Base-by-base conservation (phyloP, 192 early-diverging fungal genomes). In the Gryganskiella cystojenkinii region DNA sequence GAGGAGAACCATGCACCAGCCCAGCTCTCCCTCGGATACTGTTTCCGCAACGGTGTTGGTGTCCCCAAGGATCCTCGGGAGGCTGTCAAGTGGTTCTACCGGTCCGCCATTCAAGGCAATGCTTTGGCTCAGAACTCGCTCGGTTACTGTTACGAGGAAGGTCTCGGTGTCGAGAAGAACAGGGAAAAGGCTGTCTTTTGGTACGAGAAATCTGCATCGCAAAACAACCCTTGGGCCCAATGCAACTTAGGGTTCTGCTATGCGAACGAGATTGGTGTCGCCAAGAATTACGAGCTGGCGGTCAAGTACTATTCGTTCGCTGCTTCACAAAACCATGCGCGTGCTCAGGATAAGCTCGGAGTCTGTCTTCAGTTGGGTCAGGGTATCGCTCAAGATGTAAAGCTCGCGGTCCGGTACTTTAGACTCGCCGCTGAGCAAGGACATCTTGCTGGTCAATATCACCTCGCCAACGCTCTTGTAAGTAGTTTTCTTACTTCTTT, bases 131-230 rank as follows among this genome's bases (percentile, higher is more conserved):
- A 93, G 61, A 94, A 93, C 62, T 92, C 92, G 14, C 84, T 96
- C 30, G 95, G 94, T 3, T 91, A 90, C 61, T 84, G 94, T 35
- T 95, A 93, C 58, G 92, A 94, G 62, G 91, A 94, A 78, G 94
- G 93, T 3, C 67, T 90, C 4, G 94, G 94, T 10, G 72, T 88
- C 1, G 71, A 87, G 52, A 83, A 83, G 70, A 81, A 88, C 65
- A 54, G 69, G 15, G 65, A 81, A 37, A 83, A 88, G 68, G 90
- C 94, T 11, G 81, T 91, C 2, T 70, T 85, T 40, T 88, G 92
- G 80, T 87, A 93, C 57, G 74, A 87, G 20, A 81, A 85, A 54
- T 88, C 93, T 15, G 91, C 93, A 3, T 73, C 90, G 42, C 82
- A 90, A 55, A 87, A 90, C 61, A 91, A 94, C 70, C 88, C 93